Conservation (phyloP, 768 basidiomycete species). For the Cantharellus anzutake region DNA sequence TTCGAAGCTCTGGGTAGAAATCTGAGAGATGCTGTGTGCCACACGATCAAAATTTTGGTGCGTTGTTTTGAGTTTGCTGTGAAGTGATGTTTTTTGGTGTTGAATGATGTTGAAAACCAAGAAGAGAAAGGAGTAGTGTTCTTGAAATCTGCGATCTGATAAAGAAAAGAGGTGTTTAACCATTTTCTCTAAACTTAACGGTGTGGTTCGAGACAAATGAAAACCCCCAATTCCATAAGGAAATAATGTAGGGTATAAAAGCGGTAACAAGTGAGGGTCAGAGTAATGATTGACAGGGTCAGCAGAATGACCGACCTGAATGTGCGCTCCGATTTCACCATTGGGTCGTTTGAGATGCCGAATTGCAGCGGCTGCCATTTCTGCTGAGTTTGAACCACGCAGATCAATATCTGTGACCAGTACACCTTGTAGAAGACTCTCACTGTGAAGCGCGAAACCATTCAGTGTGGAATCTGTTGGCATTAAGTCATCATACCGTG, state of each 20-base stretch:
- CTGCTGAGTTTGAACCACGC: no score
- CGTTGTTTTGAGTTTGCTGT: conserved; percentile 5
- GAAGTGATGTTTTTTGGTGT: not conserved
- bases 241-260: conserved; percentile 12
- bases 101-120: conserved; percentile 11
- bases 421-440: no score
- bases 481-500: no score
- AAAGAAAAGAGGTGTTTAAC: conserved; percentile 5
- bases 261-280: conserved; percentile 9
- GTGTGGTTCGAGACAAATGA: not conserved
- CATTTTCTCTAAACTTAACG: conserved; percentile 3
- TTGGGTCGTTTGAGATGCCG: no score
- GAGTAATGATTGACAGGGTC: no score
- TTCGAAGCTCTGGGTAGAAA: conserved; percentile 6
- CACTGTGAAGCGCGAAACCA: no score
- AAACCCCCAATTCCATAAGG: conserved; percentile 12
- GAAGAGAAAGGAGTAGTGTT: conserved; percentile 11
- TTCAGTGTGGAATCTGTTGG: no score
- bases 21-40: conserved; percentile 1
- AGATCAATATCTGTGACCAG: no score
- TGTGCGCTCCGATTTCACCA: no score
- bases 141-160: conserved; percentile 10
- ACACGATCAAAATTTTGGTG: conserved; percentile 1
- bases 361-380: no score
- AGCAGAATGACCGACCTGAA: no score